Base-by-base conservation (phyloP, 768 basidiomycete species). In the Megacollybia marginata region DNA sequence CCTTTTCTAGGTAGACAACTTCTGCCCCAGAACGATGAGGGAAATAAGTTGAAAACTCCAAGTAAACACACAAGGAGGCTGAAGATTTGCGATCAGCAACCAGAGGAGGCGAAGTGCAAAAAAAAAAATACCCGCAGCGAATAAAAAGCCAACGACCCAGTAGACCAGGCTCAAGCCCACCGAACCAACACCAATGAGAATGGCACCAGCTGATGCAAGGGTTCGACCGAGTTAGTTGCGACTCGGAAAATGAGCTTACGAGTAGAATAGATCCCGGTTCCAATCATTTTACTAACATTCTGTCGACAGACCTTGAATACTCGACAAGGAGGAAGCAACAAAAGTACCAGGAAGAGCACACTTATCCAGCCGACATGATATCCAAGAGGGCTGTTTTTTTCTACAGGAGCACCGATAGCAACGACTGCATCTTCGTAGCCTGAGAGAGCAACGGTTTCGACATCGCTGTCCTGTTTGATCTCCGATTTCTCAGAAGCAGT, bases 1-100 rank as follows among this genome's bases (percentile, higher is more conserved):
- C 71, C 64, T 70, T 66, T 48, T 74, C 71, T 12, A 75, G 61
- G 48, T 73, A 76, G 2, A 70, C 75, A 6, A 76, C 74, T 52
- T 75, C 70, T 9, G 71, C 76, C 6, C 75, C 75, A 8, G 74
- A 72, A 13, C 76, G 66, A 47, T 70, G 64, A 11, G 76, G 76
- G 54, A 75, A 76, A 59, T 73, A 72, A 33, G 70, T 64, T 1
- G 70, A 68, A 32, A 71, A 69, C 56, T 77, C 75, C 12, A 72
- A 63, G 51, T 69, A 76, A n/a, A 70, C 63, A 12, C 66, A 55
- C 16, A 70, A 59, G 13, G 58, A 63, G 12, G 69, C 66, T 66
- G 50, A 44, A 12, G 33, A 28, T 28, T 52, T 6, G 50, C 40
- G 2, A 52, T 44, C 44, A 10, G 35, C 18, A 28, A 28, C n/a